These are phyloP conservation scores for Lyophyllum semitale DNA, from an alignment of 768 basidiomycete species.

Conservation along the genomic window DNA sequence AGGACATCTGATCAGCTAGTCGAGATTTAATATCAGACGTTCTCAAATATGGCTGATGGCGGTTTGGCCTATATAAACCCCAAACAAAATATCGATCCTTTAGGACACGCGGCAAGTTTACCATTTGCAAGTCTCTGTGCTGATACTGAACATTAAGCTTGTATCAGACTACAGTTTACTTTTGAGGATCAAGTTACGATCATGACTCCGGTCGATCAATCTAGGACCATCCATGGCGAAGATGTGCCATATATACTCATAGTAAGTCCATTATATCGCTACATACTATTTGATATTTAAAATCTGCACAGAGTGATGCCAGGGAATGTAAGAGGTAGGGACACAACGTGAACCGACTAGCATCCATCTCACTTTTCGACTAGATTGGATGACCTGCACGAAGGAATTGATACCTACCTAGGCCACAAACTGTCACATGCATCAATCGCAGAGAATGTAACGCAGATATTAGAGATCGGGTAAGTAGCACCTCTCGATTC, in stretches of 20 bases:
- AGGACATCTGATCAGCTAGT: too few relatives aligned
- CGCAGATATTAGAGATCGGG: slow-evolving; percentile 5
- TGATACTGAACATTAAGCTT: too few relatives aligned
- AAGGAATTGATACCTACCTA: neutral
- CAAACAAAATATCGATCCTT: too few relatives aligned
- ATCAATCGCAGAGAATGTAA: neutral
- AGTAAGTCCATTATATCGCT: neutral
- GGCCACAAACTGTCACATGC: slow-evolving; percentile 2
- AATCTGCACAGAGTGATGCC: neutral
- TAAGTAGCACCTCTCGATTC: neutral
- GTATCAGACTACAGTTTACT: too few relatives aligned
- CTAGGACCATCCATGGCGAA: neutral
- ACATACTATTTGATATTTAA: too few relatives aligned
- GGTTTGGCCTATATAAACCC: too few relatives aligned
- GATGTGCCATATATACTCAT: neutral
- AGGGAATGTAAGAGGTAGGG: slow-evolving; percentile 1
- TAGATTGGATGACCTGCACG: slow-evolving; percentile 6
- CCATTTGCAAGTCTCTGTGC: too few relatives aligned
- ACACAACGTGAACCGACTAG: neutral
- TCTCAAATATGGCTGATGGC: too few relatives aligned
- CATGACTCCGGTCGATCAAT: too few relatives aligned
- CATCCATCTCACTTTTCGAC: neutral
- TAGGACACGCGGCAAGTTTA: too few relatives aligned
- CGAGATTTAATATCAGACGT: too few relatives aligned
- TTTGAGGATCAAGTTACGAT: too few relatives aligned